A percentile compares a stretch with the other conserved stretches of the same genome.
phyloP scores from a whole-genome alignment of 805 yeast species.

The Zygotorulaspora chibaensis region DNA sequence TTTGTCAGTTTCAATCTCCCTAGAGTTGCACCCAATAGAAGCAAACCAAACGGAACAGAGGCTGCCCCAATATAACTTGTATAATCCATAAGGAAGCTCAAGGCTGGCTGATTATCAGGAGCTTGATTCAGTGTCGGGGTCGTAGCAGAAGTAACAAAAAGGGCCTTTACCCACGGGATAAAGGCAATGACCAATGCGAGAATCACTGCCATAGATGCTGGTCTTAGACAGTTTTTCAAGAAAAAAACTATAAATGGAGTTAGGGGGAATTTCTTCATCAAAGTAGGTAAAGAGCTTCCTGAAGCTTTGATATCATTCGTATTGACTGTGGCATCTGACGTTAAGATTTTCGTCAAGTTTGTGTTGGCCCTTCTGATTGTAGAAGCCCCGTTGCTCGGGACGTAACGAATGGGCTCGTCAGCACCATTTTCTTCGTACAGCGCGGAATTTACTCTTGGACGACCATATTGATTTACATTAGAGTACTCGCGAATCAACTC shows the following conservation, averaged over 20 bases:
- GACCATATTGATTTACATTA: constrained; percentile 34
- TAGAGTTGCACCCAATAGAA: constrained; percentile 83
- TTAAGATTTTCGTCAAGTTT: constrained; percentile 31
- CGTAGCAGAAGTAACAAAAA: constrained; percentile 52
- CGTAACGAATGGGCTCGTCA: constrained; percentile 2
- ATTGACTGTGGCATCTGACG: constrained; percentile 34
- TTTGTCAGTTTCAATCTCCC: constrained; percentile 62
- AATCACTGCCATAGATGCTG: constrained; percentile 68
- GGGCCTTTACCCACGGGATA: constrained; percentile 82
- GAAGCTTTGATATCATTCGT: constrained; percentile 32
- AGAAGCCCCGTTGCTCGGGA: constrained; percentile 6
- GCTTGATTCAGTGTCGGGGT: constrained; percentile 56
- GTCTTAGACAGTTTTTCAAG: constrained; percentile 57
- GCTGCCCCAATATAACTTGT: constrained; percentile 79
- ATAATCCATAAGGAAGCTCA: constrained; percentile 81
- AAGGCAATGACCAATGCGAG: constrained; percentile 63
- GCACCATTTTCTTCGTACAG: constrained; percentile 3
- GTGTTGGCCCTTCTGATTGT: constrained; percentile 22
- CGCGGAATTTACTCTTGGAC: constrained; percentile 20
- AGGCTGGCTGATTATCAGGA: constrained; percentile 82
- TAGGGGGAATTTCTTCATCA: constrained; percentile 29
- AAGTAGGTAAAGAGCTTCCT: constrained; percentile 27
- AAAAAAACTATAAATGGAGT: constrained; percentile 33
- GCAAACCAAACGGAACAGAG: constrained; percentile 83
- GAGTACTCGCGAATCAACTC: constrained; percentile 49